phyloP scores from a whole-genome alignment of 495 filamentous ascomycete species.

The Glarea lozoyensis region DNA sequence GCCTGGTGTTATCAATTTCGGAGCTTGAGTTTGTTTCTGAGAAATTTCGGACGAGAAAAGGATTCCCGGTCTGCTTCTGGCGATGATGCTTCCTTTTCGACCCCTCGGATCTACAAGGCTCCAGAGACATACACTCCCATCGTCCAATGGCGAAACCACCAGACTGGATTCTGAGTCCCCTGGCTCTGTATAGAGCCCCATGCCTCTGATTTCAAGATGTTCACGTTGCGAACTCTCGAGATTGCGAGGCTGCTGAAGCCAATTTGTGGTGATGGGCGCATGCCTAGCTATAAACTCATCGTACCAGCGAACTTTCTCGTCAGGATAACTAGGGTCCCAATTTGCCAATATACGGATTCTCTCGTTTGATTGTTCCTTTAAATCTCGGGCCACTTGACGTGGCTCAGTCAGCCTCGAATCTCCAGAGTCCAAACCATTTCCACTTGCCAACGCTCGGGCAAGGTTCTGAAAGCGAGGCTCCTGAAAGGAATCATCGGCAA shows the following conservation, averaged over 20 bases:
- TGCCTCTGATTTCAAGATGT: constrained; percentile 50
- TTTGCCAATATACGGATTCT: constrained; percentile 52
- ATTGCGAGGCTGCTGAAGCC: constrained; percentile 55
- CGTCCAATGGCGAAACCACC: constrained; percentile 71
- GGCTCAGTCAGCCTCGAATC: constrained; percentile 19
- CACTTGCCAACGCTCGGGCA: constrained; percentile 28
- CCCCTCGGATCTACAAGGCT: constrained; percentile 56
- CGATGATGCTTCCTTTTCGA: constrained; percentile 55
- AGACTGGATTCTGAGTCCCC: constrained; percentile 39
- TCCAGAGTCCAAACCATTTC: constrained; percentile 28
- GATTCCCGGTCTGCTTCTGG: constrained; percentile 43
- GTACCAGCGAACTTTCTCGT: constrained; percentile 69
- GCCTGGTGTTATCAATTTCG: constrained; percentile 49
- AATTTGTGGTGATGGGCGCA: constrained; percentile 62
- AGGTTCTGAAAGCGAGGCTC: constrained; percentile 25
- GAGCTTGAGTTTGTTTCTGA: constrained; percentile 24
- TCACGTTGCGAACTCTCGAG: constrained; percentile 23
- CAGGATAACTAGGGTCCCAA: constrained; percentile 73
- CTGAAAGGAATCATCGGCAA: constrained; percentile 23
- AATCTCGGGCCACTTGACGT: constrained; percentile 14
- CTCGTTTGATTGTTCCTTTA: constrained; percentile 27
- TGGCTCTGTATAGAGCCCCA: constrained; percentile 52
- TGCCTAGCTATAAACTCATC: constrained; percentile 80
- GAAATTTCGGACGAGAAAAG: no score
- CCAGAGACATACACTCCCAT: constrained; percentile 82